Evolutionary conservation across 163 green algal species (phyloP).

Genomic region (Chlamydomonas reinhardtii): DNA sequence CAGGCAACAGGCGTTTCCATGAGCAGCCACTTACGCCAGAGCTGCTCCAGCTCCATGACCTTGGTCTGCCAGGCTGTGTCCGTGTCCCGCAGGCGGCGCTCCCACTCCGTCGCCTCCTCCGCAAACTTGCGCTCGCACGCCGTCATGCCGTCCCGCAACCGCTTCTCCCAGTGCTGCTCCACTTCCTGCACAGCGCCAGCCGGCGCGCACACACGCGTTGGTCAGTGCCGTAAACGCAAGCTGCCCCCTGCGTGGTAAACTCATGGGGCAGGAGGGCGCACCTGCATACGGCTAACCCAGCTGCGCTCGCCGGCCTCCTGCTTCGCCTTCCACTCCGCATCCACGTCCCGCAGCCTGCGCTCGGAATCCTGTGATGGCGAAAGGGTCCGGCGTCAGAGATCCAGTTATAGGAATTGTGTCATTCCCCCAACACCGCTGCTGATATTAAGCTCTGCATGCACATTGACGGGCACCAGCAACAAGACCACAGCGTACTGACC

Average conservation of each 20-base stretch:
- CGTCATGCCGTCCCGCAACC: constrained; percentile 51
- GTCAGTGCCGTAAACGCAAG: neutral
- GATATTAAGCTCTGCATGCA: neutral
- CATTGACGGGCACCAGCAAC: no score
- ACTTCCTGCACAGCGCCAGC: constrained; percentile 18
- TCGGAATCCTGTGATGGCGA: constrained; percentile 12
- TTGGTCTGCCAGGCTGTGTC: constrained; percentile 55
- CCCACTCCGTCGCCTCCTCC: constrained; percentile 52
- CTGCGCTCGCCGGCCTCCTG: constrained; percentile 31
- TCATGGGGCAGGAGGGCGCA: neutral
- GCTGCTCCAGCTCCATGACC: constrained; percentile 52
- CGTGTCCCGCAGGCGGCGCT: constrained; percentile 53
- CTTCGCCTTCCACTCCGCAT: constrained; percentile 25
- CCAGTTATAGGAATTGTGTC: neutral
- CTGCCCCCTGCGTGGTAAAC: neutral
- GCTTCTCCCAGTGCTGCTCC: constrained; percentile 59
- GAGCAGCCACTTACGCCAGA: constrained; percentile 51
- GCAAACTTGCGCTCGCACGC: constrained; percentile 56
- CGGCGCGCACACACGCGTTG: neutral
- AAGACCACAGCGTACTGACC: no score
- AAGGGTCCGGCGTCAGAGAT: no score
- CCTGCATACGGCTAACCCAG: constrained; percentile 46
- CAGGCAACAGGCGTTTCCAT: no score
- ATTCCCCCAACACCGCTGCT: no score
- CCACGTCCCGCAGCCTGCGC: constrained; percentile 27